Conservation (phyloP, 2,329 filamentous ascomycete genomes). For the Ophiostoma angusticollis region DNA sequence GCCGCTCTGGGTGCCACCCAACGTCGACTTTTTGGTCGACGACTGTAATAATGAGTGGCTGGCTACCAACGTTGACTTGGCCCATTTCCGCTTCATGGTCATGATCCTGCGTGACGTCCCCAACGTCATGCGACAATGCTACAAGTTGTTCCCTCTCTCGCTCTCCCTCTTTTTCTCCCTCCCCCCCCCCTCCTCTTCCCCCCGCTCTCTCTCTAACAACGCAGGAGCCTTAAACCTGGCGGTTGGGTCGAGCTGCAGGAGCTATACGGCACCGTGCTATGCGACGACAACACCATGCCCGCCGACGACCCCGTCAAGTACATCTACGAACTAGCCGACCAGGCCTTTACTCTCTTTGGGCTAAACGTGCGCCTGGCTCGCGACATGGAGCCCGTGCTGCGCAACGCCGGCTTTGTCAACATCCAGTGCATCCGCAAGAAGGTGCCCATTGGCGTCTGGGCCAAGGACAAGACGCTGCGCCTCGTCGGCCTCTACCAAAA, state of each 20-base stretch:
- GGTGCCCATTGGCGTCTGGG: slow-evolving; percentile 33
- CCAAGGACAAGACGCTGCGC: slow-evolving; percentile 25
- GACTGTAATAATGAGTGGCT: slow-evolving; percentile 40
- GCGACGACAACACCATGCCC: slow-evolving; percentile 30
- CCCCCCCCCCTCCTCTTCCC: not conserved
- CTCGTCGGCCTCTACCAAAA: slow-evolving; percentile 29
- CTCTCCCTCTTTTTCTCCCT: not conserved
- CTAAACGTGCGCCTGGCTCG: slow-evolving; percentile 22
- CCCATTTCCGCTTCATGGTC: slow-evolving; percentile 44
- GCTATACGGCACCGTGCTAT: slow-evolving; percentile 26
- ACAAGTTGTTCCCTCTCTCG: slow-evolving; percentile 15
- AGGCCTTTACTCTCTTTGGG: slow-evolving; percentile 23
- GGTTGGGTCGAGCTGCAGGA: slow-evolving; percentile 40
- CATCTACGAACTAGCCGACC: slow-evolving; percentile 17
- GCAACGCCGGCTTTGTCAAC: slow-evolving; percentile 29
- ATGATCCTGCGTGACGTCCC: slow-evolving; percentile 41
- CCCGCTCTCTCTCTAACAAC: not conserved
- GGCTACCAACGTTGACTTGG: slow-evolving; percentile 43
- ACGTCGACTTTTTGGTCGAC: slow-evolving; percentile 13
- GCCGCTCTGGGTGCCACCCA: slow-evolving; percentile 31
- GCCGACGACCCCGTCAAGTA: slow-evolving; percentile 26
- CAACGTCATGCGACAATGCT: slow-evolving; percentile 29
- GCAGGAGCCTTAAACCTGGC: slow-evolving; percentile 28
- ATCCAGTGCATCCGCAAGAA: slow-evolving; percentile 28
- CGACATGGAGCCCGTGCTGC: slow-evolving; percentile 24